A percentile compares a stretch with the other conserved stretches of the same genome.
Conservation (phyloP, 2,329 filamentous ascomycete species). For the Ophiostoma ulmi region DNA sequence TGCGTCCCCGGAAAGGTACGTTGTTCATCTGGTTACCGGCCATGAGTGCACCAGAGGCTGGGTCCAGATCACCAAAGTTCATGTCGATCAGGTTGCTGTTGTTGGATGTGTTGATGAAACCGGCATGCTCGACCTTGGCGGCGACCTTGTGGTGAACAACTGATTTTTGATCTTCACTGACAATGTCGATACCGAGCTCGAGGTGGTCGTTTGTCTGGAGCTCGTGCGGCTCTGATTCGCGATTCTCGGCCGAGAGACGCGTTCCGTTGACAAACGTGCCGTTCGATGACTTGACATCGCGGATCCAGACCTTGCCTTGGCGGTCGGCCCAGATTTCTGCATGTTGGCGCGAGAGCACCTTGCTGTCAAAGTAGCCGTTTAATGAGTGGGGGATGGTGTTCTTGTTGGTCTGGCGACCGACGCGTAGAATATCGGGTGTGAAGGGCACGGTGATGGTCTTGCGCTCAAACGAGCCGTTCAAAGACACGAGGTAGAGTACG, state of each 20-base stretch:
- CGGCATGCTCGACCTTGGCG: constrained; percentile 92
- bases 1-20: constrained; percentile 65
- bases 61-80: constrained; percentile 88
- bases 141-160: constrained; percentile 98
- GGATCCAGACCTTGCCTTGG: constrained; percentile 88
- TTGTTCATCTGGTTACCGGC: constrained; percentile 55
- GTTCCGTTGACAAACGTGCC: constrained; percentile 96
- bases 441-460: constrained; percentile 94
- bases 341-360: constrained; percentile 92
- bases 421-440: constrained; percentile 86
- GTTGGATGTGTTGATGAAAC: constrained; percentile 63
- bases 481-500: constrained; percentile 77
- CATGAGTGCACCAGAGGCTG: constrained; percentile 67
- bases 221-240: constrained; percentile 93
- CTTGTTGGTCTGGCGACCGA: constrained; percentile 93
- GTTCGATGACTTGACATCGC: constrained; percentile 97
- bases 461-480: constrained; percentile 94
- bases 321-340: constrained; percentile 88
- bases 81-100: constrained; percentile 72
- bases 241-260: constrained; percentile 85
- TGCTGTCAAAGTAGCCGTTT: constrained; percentile 97
- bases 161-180: constrained; percentile 96
- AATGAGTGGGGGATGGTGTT: constrained; percentile 86
- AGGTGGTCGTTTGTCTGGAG: constrained; percentile 85
- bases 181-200: constrained; percentile 95